phyloP scores from a whole-genome alignment of 192 early-diverging fungal species.

The Mortierella hygrophila region DNA sequence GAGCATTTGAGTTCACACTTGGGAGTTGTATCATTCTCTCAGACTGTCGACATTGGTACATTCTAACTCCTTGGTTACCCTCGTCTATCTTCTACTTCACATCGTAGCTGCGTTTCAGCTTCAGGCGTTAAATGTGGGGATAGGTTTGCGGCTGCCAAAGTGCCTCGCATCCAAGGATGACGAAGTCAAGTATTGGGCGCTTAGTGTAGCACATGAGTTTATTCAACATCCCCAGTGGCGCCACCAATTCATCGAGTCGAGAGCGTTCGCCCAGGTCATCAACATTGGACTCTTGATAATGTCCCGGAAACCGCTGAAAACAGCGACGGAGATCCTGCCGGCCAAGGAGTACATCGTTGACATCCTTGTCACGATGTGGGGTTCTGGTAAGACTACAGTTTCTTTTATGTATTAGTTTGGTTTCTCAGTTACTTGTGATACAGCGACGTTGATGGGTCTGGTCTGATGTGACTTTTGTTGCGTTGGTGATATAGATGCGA shows the following conservation, averaged over 20 bases:
- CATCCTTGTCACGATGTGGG: constrained; percentile 45
- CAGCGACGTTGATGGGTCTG: not conserved
- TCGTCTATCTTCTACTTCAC: not conserved
- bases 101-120: constrained; percentile 63
- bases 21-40: not conserved
- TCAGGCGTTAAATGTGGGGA: constrained; percentile 71
- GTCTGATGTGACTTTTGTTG: not conserved
- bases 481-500: constrained; percentile 1
- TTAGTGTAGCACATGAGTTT: constrained; percentile 62
- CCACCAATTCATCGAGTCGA: constrained; percentile 44
- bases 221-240: constrained; percentile 40
- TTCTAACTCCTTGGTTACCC: not conserved
- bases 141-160: constrained; percentile 73
- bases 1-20: not conserved
- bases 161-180: constrained; percentile 73
- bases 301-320: constrained; percentile 36
- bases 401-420: not conserved
- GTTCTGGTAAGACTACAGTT: constrained; percentile 31
- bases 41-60: not conserved
- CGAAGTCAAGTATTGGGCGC: constrained; percentile 82
- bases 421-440: not conserved
- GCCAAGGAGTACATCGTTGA: constrained; percentile 38
- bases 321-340: constrained; percentile 25
- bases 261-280: constrained; percentile 40
- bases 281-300: constrained; percentile 36